Evolutionary conservation across 495 filamentous ascomycete species (phyloP).

Genomic region (Lophium mytilinum): DNA sequence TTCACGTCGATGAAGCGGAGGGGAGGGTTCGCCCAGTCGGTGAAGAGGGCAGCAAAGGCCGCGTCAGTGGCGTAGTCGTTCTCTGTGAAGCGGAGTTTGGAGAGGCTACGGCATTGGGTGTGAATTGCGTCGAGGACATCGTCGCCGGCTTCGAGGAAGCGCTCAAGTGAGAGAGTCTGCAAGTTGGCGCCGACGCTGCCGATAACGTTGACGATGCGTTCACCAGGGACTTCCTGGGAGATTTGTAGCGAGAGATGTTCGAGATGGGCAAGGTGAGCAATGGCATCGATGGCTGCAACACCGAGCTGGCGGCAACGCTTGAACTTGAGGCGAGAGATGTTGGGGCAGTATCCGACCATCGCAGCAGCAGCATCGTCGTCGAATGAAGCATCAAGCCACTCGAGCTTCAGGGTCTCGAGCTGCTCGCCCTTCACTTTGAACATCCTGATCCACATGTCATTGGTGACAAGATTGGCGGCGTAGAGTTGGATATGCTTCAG

Average conservation of each 20-base stretch:
- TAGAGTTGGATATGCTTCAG: constrained; percentile 60
- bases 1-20: constrained; percentile 63
- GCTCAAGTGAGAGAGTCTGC: constrained; percentile 62
- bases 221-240: constrained; percentile 45
- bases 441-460: constrained; percentile 59
- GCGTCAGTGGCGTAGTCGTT: constrained; percentile 67
- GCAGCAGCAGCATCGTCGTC: constrained; percentile 56
- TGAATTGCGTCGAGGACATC: constrained; percentile 51
- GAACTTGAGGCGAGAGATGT: constrained; percentile 66
- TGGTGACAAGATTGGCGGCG: constrained; percentile 69
- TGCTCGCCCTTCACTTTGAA: constrained; percentile 52
- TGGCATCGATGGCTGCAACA: constrained; percentile 40
- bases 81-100: constrained; percentile 68
- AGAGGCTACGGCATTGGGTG: constrained; percentile 54
- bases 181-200: constrained; percentile 50
- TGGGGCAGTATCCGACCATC: constrained; percentile 51
- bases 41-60: constrained; percentile 63
- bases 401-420: constrained; percentile 60
- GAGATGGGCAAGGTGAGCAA: constrained; percentile 51
- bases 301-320: constrained; percentile 48
- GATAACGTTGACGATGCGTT: constrained; percentile 53
- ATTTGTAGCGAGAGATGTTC: constrained; percentile 66
- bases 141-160: constrained; percentile 35
- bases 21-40: constrained; percentile 60
- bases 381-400: constrained; percentile 60